Percentiles rank a stretch among this genome's conserved stretches.
These are phyloP conservation scores for Globisporangium orthogonon DNA, from an alignment of 352 stramenopile species.

Conservation along the genomic window DNA sequence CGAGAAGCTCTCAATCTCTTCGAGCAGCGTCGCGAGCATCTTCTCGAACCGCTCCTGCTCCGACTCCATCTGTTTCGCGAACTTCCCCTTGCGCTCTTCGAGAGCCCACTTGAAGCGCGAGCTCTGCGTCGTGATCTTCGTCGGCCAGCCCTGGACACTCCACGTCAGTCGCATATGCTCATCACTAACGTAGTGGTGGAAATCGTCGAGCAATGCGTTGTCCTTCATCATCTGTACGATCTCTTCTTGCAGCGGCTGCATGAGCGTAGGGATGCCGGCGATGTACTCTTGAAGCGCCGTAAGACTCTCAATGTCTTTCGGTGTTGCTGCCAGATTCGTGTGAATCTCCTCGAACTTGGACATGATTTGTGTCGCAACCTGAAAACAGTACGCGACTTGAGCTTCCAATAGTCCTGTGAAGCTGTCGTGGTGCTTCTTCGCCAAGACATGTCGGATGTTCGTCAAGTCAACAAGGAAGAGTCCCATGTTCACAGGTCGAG, in stretches of 20 bases:
- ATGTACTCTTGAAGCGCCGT: constrained; percentile 88
- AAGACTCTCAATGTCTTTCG: constrained; percentile 91
- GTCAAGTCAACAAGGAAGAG: constrained; percentile 78
- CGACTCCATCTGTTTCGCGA: constrained; percentile 91
- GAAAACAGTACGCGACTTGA: constrained; percentile 60
- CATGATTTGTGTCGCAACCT: constrained; percentile 59
- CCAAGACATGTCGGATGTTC: constrained; percentile 64
- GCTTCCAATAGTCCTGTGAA: constrained; percentile 69
- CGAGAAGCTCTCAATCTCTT: constrained; percentile 88
- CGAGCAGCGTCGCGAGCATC: constrained; percentile 63
- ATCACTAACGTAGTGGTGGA: constrained; percentile 77
- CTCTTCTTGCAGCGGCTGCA: constrained; percentile 77
- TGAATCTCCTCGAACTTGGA: constrained; percentile 86
- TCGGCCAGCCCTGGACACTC: constrained; percentile 87
- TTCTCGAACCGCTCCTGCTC: constrained; percentile 92
- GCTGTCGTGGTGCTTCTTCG: constrained; percentile 75
- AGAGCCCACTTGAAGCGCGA: constrained; percentile 66
- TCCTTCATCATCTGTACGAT: constrained; percentile 76
- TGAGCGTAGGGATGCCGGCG: constrained; percentile 47
- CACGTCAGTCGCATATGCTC: constrained; percentile 86
- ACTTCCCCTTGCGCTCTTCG: constrained; percentile 81
- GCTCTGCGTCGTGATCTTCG: constrained; percentile 83
- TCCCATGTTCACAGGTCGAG: constrained; percentile 60
- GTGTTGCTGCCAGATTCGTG: constrained; percentile 62
- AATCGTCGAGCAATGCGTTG: constrained; percentile 77